Percentiles rank a stretch among this genome's conserved stretches.
phyloP scores from a whole-genome alignment of 352 stramenopile genomes.

The Pythium vanterpoolii region DNA sequence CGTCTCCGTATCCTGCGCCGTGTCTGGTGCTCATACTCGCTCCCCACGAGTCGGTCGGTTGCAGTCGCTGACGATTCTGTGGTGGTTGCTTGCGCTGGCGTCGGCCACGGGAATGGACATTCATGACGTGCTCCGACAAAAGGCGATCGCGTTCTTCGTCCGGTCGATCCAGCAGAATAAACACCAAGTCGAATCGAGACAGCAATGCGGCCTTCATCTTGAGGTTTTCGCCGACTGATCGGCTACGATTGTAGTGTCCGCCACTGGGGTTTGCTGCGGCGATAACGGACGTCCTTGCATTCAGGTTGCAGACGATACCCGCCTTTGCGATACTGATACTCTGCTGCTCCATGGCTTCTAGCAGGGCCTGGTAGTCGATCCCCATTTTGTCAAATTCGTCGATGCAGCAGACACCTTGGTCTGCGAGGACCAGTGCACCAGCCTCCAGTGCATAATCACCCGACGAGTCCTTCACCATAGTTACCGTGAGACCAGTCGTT shows the following conservation, averaged over 20 bases:
- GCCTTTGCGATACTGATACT: slow-evolving; percentile 87
- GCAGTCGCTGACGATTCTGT: slow-evolving; percentile 15
- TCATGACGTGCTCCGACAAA: slow-evolving; percentile 93
- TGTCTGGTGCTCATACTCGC: not conserved
- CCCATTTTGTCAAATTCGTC: slow-evolving; percentile 97
- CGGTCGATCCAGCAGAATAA: slow-evolving; percentile 91
- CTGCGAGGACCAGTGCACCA: slow-evolving; percentile 82
- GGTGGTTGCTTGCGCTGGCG: slow-evolving; percentile 6
- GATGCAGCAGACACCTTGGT: slow-evolving; percentile 94
- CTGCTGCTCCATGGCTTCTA: slow-evolving; percentile 98
- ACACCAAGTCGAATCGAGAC: slow-evolving; percentile 94
- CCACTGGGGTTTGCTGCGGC: slow-evolving; percentile 93
- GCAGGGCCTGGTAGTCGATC: slow-evolving; percentile 70
- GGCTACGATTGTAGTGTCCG: slow-evolving; percentile 91
- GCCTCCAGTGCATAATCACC: slow-evolving; percentile 86
- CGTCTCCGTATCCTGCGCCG: not conserved
- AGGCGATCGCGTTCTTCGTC: slow-evolving; percentile 88
- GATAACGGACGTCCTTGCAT: slow-evolving; percentile 90
- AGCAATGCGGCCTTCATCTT: slow-evolving; percentile 92
- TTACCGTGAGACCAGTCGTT: slow-evolving; percentile 92
- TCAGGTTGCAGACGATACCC: slow-evolving; percentile 90
- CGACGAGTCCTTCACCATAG: slow-evolving; percentile 88
- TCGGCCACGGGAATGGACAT: slow-evolving; percentile 43
- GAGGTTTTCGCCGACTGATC: slow-evolving; percentile 93
- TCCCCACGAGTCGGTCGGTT: not conserved